Evolutionary conservation across 2,329 filamentous ascomycete genomes (phyloP).

Genomic region (Periconia sp.): DNA sequence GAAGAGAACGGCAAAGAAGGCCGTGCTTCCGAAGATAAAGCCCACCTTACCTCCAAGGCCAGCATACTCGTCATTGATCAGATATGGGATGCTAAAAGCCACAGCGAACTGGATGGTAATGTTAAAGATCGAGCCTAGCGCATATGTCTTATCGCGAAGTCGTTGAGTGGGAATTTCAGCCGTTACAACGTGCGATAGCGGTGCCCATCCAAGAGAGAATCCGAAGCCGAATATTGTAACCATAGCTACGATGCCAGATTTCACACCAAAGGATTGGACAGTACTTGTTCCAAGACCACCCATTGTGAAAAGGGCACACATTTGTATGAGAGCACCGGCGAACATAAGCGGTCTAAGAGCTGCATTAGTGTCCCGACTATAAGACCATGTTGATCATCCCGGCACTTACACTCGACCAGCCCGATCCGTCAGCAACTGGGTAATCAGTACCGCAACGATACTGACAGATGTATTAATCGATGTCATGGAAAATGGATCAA

Average conservation of each 20-base stretch:
- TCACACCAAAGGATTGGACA: constrained; percentile 2
- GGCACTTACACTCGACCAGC: constrained; percentile 10
- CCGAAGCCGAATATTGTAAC: constrained; percentile 4
- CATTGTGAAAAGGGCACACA: constrained; percentile 9
- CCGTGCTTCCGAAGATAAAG: constrained; percentile 47
- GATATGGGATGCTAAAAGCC: constrained; percentile 47
- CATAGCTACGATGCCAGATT: constrained; percentile 10
- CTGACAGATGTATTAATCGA: constrained; percentile 7
- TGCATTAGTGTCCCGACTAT: background rate
- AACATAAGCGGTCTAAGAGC: constrained; percentile 6
- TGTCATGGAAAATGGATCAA: constrained; percentile 16
- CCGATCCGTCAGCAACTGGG: constrained; percentile 3
- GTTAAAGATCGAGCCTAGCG: constrained; percentile 10
- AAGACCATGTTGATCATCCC: no score
- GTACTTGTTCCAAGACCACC: constrained; percentile 4
- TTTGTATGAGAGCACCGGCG: constrained; percentile 8
- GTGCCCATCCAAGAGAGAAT: constrained; percentile 11
- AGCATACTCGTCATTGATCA: constrained; percentile 46
- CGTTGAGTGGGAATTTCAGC: constrained; percentile 10
- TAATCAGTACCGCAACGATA: constrained; percentile 7
- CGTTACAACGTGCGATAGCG: constrained; percentile 9
- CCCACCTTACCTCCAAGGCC: constrained; percentile 45
- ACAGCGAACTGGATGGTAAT: constrained; percentile 28
- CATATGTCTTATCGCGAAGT: constrained; percentile 12
- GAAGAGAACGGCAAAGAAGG: constrained; percentile 24